Evolutionary conservation across 2,329 filamentous ascomycete species (phyloP).

Genomic region (Penicillium corylophilum): DNA sequence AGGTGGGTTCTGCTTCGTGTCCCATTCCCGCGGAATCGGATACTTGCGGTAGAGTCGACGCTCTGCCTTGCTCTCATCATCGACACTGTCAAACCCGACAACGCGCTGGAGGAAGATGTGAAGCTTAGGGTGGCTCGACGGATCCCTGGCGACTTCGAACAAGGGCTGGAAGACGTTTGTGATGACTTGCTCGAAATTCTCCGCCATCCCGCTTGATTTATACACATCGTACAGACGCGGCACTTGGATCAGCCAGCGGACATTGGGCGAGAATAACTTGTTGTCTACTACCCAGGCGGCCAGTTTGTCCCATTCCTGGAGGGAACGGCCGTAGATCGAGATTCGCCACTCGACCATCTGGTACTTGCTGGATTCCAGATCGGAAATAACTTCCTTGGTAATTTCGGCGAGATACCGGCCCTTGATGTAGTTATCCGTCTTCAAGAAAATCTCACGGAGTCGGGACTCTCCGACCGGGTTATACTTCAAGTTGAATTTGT

Average conservation of each 20-base stretch:
- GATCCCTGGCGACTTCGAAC: slow-evolving; percentile 90
- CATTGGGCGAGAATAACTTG: slow-evolving; percentile 95
- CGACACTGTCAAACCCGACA: slow-evolving; percentile 95
- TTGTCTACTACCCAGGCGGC: slow-evolving; percentile 97
- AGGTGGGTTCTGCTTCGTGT: slow-evolving; percentile 89
- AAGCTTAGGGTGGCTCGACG: slow-evolving; percentile 82
- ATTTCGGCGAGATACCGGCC: slow-evolving; percentile 96
- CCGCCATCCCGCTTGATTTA: slow-evolving; percentile 82
- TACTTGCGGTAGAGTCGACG: slow-evolving; percentile 94
- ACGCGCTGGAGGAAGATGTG: slow-evolving; percentile 94
- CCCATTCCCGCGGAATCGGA: slow-evolving; percentile 84
- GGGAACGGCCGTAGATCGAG: slow-evolving; percentile 87
- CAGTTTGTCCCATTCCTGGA: slow-evolving; percentile 96
- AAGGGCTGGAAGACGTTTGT: slow-evolving; percentile 89
- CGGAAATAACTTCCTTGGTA: slow-evolving; percentile 94
- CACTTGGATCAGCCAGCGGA: slow-evolving; percentile 94
- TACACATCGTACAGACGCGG: slow-evolving; percentile 95
- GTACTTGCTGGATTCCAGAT: slow-evolving; percentile 97
- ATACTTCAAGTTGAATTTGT: slow-evolving; percentile 99
- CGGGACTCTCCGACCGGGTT: slow-evolving; percentile 96
- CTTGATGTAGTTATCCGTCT: slow-evolving; percentile 97
- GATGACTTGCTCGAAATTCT: slow-evolving; percentile 85
- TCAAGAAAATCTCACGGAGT: slow-evolving; percentile 94
- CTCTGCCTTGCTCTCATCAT: slow-evolving; percentile 97
- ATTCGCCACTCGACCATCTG: slow-evolving; percentile 99